Conservation (phyloP, 768 basidiomycete genomes). For the Sistotremastrum suecicum region DNA sequence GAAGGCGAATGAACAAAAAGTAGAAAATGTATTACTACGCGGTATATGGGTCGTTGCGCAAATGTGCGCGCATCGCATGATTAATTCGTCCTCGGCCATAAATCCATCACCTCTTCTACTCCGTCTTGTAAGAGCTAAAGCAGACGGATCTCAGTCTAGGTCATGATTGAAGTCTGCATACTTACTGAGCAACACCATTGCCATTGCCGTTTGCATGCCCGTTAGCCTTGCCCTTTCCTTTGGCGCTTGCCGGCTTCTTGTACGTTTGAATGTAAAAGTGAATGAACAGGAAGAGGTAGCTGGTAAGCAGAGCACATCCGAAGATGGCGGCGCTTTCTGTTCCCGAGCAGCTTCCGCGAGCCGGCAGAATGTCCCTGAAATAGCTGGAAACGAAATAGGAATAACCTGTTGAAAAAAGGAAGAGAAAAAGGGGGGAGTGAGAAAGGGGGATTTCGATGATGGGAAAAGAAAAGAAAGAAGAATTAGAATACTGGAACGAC, state of each 20-base stretch:
- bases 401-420: slow-evolving; percentile 38
- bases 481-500: slow-evolving; percentile 2
- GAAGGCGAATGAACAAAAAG: too few species aligned
- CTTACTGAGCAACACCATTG: slow-evolving; percentile 27
- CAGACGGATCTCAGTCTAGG: neutral
- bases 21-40: too few species aligned
- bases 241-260: slow-evolving; percentile 35
- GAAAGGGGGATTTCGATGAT: neutral
- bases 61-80: too few species aligned
- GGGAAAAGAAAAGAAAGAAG: neutral
- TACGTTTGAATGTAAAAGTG: slow-evolving; percentile 86
- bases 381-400: slow-evolving; percentile 62
- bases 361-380: slow-evolving; percentile 38
- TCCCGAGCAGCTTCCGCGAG: slow-evolving; percentile 73
- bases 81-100: neutral
- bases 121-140: neutral
- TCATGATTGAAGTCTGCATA: neutral
- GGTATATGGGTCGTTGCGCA: too few species aligned
- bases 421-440: slow-evolving; percentile 4
- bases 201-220: slow-evolving; percentile 28
- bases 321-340: slow-evolving; percentile 79
- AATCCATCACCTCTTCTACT: neutral
- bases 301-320: slow-evolving; percentile 78
- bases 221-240: slow-evolving; percentile 15
- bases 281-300: slow-evolving; percentile 91